Conservation (phyloP, 2,329 filamentous ascomycete species). For the Arthrobotrys sinensis region DNA sequence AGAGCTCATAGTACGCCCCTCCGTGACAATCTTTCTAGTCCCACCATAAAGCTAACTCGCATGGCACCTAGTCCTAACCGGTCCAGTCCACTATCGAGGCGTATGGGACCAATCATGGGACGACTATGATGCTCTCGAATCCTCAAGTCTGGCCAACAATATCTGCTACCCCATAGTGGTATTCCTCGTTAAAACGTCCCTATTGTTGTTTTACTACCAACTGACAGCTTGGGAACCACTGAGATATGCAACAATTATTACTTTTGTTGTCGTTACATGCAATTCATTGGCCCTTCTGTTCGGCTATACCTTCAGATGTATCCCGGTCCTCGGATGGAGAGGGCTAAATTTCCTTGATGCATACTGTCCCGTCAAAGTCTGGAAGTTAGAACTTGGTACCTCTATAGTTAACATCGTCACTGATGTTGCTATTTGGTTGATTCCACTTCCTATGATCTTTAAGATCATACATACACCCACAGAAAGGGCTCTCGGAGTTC, state of each 20-base stretch:
- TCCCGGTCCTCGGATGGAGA: constrained; percentile 13
- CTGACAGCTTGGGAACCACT: constrained; percentile 15
- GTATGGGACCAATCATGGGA: constrained; percentile 32
- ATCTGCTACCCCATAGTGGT: constrained; percentile 26
- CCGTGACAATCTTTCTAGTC: not conserved
- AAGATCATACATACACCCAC: constrained; percentile 15
- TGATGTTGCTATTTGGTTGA: constrained; percentile 29
- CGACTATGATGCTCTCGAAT: constrained; percentile 25
- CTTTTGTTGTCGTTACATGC: constrained; percentile 18
- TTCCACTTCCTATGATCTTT: constrained; percentile 41
- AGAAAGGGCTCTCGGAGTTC: constrained; percentile 22
- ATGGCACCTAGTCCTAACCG: not conserved
- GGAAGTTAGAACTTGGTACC: constrained; percentile 1
- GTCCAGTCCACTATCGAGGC: constrained; percentile 22
- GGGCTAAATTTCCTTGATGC: constrained; percentile 20
- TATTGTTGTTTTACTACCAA: constrained; percentile 33
- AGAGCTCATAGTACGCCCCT: constrained; percentile 16
- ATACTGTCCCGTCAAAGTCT: constrained; percentile 3
- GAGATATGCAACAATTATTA: constrained; percentile 21
- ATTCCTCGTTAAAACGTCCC: constrained; percentile 33
- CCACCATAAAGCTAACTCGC: not conserved
- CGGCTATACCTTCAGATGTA: constrained; percentile 22
- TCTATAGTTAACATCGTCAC: constrained; percentile 21
- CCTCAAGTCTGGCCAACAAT: constrained; percentile 28
- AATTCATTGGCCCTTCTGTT: constrained; percentile 29